Evolutionary conservation across 2,329 filamentous ascomycete genomes (phyloP), one percentile per base, ranked within the genome.

Genomic region (Diaporthe citrichinensis): DNA sequence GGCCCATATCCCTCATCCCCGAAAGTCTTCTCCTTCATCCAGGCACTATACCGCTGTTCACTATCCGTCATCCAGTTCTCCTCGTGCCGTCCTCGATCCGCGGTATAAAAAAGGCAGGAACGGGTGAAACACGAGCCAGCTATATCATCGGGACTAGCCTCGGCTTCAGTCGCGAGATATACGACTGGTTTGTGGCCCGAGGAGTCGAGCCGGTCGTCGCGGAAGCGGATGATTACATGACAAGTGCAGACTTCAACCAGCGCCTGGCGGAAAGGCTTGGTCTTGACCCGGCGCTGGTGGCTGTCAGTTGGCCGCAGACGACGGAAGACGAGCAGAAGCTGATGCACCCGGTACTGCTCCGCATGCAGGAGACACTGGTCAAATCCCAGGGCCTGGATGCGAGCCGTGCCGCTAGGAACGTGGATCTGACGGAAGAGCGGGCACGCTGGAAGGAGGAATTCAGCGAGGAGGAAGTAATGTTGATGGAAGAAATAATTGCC

Each of bases 21-120:
- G 44, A 51, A 3, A 15, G 9, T 0, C 7, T 67, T 8, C 61
- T 67, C 9, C 61, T 67, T 10, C 31, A 67, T 12, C 28, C 61
- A 67, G 61, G 44, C 44, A 67, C 61, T 3, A n/a, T 67, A 49
- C 61, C 61, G 20, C n/a, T 67, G 20, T 49, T 67, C 61, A 67
- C 61, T 5, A 49, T 67, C 12, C 61, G 61, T 9, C 17, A 67
- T 4, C 61, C 61, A 49, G 41, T 51, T 4, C 44, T 67, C 1
- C 49, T 6, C 44, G 61, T 51, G 44, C 61, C 61, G n/a, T 67
- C 61, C 23, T 14, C 20, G 6, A n/a, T 67, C 44, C 55, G 55
- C 28, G 55, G 28, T 23, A 20, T 58, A 12, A 58, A 58, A 36
- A 20, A 23, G 17, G 55, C 55, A 15, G 55, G 5, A 36, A 25